Conservation (phyloP, 1,139 yeast genomes). For the Yamadazyma membranifaciens region DNA sequence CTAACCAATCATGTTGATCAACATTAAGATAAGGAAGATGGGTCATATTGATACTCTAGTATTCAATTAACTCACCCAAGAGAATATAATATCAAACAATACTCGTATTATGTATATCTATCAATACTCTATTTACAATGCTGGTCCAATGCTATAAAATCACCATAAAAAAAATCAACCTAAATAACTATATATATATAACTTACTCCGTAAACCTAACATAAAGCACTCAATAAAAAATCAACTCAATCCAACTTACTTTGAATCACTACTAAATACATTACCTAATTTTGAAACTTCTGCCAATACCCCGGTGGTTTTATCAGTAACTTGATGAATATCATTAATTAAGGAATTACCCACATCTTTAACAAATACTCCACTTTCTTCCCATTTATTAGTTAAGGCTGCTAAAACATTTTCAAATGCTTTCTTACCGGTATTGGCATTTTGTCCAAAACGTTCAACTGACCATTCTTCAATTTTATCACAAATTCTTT, state of each 20-base stretch:
- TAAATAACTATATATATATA: not conserved
- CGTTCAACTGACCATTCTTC: conserved; percentile 93
- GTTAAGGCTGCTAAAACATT: conserved; percentile 60
- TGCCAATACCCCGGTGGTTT: conserved; percentile 33
- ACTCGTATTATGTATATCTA: no score
- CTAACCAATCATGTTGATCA: no score
- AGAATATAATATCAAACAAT: no score
- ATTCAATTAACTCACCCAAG: no score
- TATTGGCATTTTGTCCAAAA: conserved; percentile 81
- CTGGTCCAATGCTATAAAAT: not conserved
- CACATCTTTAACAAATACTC: conserved; percentile 39
- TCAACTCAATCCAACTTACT: not conserved
- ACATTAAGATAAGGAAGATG: not conserved
- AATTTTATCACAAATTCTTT: conserved; percentile 70
- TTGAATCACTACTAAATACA: conserved; percentile 7
- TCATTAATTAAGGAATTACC: conserved; percentile 24
- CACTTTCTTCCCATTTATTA: conserved; percentile 50
- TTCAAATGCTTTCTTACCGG: conserved; percentile 84
- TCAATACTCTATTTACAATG: not conserved
- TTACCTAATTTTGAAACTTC: conserved; percentile 41
- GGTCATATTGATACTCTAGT: not conserved
- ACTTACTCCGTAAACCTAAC: no score
- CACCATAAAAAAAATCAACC: not conserved
- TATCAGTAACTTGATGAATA: conserved; percentile 26
- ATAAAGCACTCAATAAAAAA: not conserved